These are phyloP conservation scores for Debaryomyces hansenii DNA, from an alignment of 805 yeast genomes.

Conservation along the genomic window DNA sequence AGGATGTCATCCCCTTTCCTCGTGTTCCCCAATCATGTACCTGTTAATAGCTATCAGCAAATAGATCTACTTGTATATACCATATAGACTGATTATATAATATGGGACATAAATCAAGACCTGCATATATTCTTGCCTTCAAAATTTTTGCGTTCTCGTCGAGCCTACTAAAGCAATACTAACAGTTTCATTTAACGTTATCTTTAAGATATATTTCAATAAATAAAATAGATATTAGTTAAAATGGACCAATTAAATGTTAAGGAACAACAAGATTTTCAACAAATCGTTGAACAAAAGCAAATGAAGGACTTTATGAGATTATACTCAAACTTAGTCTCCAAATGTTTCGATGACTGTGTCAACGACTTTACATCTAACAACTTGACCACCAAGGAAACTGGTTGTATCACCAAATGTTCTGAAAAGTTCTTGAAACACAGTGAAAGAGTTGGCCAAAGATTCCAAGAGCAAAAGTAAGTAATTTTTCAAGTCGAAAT, in stretches of 20 bases:
- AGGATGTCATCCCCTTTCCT: constrained; percentile 87
- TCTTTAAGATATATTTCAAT: background rate
- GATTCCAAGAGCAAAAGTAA: constrained; percentile 96
- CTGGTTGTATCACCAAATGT: constrained; percentile 83
- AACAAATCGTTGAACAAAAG: constrained; percentile 91
- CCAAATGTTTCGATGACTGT: constrained; percentile 96
- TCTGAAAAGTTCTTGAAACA: constrained; percentile 97
- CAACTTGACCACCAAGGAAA: constrained; percentile 81
- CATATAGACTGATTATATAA: background rate
- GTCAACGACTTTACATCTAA: constrained; percentile 97
- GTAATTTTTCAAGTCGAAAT: constrained; percentile 12
- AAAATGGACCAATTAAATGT: constrained; percentile 92
- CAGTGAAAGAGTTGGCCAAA: constrained; percentile 96
- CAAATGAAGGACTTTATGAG: constrained; percentile 99
- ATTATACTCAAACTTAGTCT: constrained; percentile 89
- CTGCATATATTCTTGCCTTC: background rate
- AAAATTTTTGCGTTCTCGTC: background rate
- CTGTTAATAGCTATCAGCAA: constrained; percentile 19
- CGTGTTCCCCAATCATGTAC: constrained; percentile 53
- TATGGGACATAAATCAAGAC: background rate
- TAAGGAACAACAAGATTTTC: constrained; percentile 96
- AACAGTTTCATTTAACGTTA: background rate
- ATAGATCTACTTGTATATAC: constrained; percentile 1
- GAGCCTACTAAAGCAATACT: background rate
- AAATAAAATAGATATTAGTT: background rate